phyloP scores from a whole-genome alignment of 2,329 filamentous ascomycete species.

The Mycosphaerelloides madeirae region DNA sequence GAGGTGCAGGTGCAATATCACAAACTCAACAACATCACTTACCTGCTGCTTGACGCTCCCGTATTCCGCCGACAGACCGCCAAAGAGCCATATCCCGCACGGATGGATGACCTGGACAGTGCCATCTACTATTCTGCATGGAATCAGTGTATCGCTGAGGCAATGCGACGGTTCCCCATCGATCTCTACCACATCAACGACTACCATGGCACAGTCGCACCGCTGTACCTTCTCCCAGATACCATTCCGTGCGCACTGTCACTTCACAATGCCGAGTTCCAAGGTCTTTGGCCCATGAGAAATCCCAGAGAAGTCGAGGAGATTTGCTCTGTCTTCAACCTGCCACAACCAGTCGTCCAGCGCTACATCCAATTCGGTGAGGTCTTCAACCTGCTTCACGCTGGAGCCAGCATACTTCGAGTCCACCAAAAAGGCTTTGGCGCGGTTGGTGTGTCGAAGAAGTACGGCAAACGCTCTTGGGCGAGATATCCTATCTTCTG shows the following conservation, averaged over 20 bases:
- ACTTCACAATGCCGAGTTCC: slow-evolving; percentile 66
- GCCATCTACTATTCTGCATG: slow-evolving; percentile 66
- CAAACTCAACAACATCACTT: slow-evolving; percentile 60
- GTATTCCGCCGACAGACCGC: slow-evolving; percentile 62
- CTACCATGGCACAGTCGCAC: slow-evolving; percentile 60
- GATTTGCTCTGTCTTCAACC: slow-evolving; percentile 61
- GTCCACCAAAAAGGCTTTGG: slow-evolving; percentile 65
- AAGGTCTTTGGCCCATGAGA: slow-evolving; percentile 64
- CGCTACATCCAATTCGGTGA: slow-evolving; percentile 64
- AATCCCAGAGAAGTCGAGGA: slow-evolving; percentile 58
- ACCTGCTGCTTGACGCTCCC: slow-evolving; percentile 62
- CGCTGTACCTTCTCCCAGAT: slow-evolving; percentile 59
- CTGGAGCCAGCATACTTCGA: slow-evolving; percentile 61
- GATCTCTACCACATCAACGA: slow-evolving; percentile 65
- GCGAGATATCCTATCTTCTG: slow-evolving; percentile 66
- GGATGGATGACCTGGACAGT: slow-evolving; percentile 65
- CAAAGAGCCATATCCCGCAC: slow-evolving; percentile 59
- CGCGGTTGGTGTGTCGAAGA: slow-evolving; percentile 63
- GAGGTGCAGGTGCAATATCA: slow-evolving; percentile 62
- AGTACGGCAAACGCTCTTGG: slow-evolving; percentile 63
- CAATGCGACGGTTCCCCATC: slow-evolving; percentile 58
- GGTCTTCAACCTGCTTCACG: slow-evolving; percentile 64
- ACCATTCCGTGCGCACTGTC: slow-evolving; percentile 60
- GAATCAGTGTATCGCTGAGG: slow-evolving; percentile 64
- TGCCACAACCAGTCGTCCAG: slow-evolving; percentile 52